Evolutionary conservation across 768 basidiomycete genomes (phyloP), one percentile per base, ranked within the genome.

Genomic region (Agaricus subrufescens): DNA sequence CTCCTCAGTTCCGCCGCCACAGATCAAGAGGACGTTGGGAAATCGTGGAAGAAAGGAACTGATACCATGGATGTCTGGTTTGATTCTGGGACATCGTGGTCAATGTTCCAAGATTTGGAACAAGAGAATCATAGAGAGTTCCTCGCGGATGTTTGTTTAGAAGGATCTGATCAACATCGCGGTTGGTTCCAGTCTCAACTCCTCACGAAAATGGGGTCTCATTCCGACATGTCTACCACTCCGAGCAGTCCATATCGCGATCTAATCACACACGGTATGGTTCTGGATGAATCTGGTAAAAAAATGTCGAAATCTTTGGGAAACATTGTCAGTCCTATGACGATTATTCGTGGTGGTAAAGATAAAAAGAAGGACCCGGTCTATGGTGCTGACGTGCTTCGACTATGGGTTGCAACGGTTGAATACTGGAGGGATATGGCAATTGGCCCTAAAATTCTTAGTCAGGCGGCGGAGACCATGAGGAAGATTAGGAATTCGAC

Each of bases 61-160:
- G 96, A 99, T 67, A 99, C 96, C 2, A 94, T 98, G 86, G 96
- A 99, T 68, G 96, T 99, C 14, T 99, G 96, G 96, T 98, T 98
- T 62, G 96, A 99, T 71, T 95, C 92, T 62, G 96, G 96, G 3
- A 86, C 90, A 2, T 91, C 94, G 3, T 99, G 96, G 96, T 86
- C 91, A 1, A 80, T 91, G 75, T 72, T 96, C 15, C 60, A 63
- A 5, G 72, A 72, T 39, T 72, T 75, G 49, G 75, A 69, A 19
- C 69, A 73, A 31, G 64, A 58, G 34, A 59, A 50, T 34, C 63
- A 55, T 8, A 66, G 74, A 60, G 70, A 66, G 31, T 73, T 79
- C 50, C 72, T 75, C 42, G 91, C 94, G 1, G 94, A 98, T 63
- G 78, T 98, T 29, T 96, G 92, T 66, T 73, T 99, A 29, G 96